Conservation (phyloP, 495 filamentous ascomycete species). For the Neurospora tetrasperma region DNA sequence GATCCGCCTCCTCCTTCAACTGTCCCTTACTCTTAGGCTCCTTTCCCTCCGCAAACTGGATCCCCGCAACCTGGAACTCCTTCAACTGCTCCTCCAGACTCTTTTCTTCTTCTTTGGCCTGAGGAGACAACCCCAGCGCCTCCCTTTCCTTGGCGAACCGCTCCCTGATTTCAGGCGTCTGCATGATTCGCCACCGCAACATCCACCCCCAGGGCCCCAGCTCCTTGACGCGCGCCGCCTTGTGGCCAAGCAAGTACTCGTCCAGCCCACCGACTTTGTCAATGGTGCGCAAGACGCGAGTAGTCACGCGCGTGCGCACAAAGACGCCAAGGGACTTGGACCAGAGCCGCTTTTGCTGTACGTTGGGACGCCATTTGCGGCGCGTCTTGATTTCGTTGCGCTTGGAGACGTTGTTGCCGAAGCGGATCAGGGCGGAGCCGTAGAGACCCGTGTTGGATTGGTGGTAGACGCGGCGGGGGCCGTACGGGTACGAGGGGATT, state of each 20-base stretch:
- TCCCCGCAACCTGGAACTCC: slow-evolving; percentile 40
- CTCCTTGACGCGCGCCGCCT: slow-evolving; percentile 63
- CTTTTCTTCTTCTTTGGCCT: slow-evolving; percentile 16
- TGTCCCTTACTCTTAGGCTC: slow-evolving; percentile 45
- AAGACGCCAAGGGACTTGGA: slow-evolving; percentile 52
- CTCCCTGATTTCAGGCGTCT: slow-evolving; percentile 50
- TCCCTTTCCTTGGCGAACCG: slow-evolving; percentile 44
- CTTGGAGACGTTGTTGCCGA: slow-evolving; percentile 83
- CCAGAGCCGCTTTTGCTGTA: slow-evolving; percentile 67
- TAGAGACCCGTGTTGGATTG: slow-evolving; percentile 83
- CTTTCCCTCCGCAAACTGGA: slow-evolving; percentile 31
- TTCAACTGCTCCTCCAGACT: slow-evolving; percentile 40
- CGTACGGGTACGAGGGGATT: slow-evolving; percentile 73
- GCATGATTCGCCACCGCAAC: slow-evolving; percentile 46
- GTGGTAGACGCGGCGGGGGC: slow-evolving; percentile 69
- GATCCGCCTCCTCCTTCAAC: slow-evolving; percentile 21
- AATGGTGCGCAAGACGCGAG: slow-evolving; percentile 72
- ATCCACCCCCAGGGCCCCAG: slow-evolving; percentile 82
- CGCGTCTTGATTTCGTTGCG: slow-evolving; percentile 73
- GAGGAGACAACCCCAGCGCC: slow-evolving; percentile 25
- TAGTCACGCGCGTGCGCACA: slow-evolving; percentile 64
- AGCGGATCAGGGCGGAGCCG: slow-evolving; percentile 64
- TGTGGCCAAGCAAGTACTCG: slow-evolving; percentile 73
- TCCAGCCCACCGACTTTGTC: slow-evolving; percentile 82
- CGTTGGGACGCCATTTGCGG: slow-evolving; percentile 80